Base-by-base conservation (phyloP, 2,329 filamentous ascomycete species). In the Ophiostoma sp. region DNA sequence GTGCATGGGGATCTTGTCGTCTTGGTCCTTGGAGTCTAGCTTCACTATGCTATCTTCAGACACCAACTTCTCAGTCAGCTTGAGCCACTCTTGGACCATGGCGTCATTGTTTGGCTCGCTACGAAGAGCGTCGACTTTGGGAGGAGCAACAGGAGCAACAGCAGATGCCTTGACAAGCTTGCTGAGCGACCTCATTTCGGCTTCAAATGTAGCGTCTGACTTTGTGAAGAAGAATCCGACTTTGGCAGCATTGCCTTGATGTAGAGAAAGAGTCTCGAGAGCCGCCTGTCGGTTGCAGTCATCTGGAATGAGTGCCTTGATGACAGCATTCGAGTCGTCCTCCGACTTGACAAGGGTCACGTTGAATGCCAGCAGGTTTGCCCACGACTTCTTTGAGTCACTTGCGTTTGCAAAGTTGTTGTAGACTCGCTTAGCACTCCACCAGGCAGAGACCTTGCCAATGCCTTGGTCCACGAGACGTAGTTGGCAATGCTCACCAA, bases 191-290 rank as follows among this genome's bases (percentile, higher is more conserved):
- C 41, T 65, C 65, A 72, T 71, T 62, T 74, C 73, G 1, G 70
- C 72, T 1, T 69, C 68, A 36, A 71, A 70, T 0, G 73, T 73
- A 1, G 72, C 70, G 9, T 72, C 72, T 0, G 67, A 69, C 14
- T 66, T 67, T 2, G 68, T 68, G 6, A 74, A 71, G 18, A 69
- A 69, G 8, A 74, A 49, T 1, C 67, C 63, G 6, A 72, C 52
- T 0, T n/a, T 40, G 14, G 70, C 27, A 2, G 72, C 42, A 27
- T 73, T 73, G 14, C 58, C 55, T 2, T 66, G 14, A 38, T 18
- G 47, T 2, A 73, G 52, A 7, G 58, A 45, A 12, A 72, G 66
- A 0, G 47, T 47, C 0, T 42, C 44, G 2, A 72, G 58, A 14
- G 52, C 47, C 36, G 64, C 16, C 2, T 69, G 40, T 5, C 65